Base-by-base conservation (phyloP, 225 moss, liverwort and hornwort species). In the Straminergon stramineum region DNA sequence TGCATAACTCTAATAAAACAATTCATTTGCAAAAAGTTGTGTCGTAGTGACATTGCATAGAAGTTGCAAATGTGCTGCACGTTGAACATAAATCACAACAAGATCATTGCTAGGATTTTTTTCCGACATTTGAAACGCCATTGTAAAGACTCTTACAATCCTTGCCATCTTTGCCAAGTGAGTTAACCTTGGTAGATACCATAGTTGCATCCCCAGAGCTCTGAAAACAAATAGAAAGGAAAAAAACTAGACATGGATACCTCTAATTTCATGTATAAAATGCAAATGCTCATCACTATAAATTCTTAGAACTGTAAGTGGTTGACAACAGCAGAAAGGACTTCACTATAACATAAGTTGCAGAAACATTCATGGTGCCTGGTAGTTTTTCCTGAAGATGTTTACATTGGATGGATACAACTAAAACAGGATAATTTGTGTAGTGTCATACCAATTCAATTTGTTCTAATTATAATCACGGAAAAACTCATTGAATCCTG, bases 1-100 rank as follows among this genome's bases (percentile, higher is more conserved):
- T 52, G 37, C 0, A 24, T 0, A 56, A 34, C 15, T 24, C 37
- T 23, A 1, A 9, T 0, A 56, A 14, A 56, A 23, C 9, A 24
- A 24, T 15, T 52, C 76, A 52, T 21, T 76, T 37, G 56, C 56
- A 23, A 79, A 31, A 79, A 57, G 37, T n/a, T 26, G 18, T 39
- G 58, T 19, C 13, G 0, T 6, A 24, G 60, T 81, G 81, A 58
- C 39, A 81, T 60, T 39, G 80, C 39, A 80, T 4, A 58, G 37
- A 39, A 28, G 58, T 80, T 80, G 39, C 80, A 80, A n/a, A 58
- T 23, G 24, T 80, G 79, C 58, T 80, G 39, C 58, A 81, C 58
- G 41, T 5, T 8, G 30, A 60, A 39, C 12, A 43, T 61, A 81
- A 43, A 61, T 32, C 31, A 62, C 45, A 60, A 28, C 7, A 58